Conservation (phyloP, 2,329 filamentous ascomycete species). For the Ceratocystis colombiana region DNA sequence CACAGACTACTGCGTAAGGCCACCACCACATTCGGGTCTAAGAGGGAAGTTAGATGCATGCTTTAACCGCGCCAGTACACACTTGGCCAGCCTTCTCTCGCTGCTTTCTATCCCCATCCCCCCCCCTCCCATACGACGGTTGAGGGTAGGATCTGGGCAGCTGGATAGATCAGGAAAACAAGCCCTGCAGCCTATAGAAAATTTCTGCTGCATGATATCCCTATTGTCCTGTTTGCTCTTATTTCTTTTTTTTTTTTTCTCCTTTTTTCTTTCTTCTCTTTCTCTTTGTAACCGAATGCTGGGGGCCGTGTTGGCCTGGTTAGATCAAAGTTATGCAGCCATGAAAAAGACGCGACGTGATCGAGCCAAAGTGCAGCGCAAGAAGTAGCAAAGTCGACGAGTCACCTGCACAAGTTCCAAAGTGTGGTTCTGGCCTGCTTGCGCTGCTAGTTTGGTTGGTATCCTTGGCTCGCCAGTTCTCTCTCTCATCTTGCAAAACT, state of each 20-base stretch:
- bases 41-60: slow-evolving; percentile 1
- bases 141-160: too few species aligned
- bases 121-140: too few species aligned
- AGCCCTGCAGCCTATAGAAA: background rate
- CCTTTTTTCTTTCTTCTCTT: background rate
- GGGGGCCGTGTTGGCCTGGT: background rate
- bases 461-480: background rate
- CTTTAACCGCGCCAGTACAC: background rate
- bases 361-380: background rate
- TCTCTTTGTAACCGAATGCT: background rate
- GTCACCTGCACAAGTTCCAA: background rate
- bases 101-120: too few species aligned
- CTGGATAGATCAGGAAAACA: background rate
- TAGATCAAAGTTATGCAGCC: background rate
- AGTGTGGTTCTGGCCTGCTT: background rate
- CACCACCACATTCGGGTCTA: background rate
- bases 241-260: background rate
- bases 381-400: background rate
- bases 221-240: background rate
- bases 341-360: background rate
- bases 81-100: too few species aligned
- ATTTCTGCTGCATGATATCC: background rate
- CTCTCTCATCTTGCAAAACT: background rate
- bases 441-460: background rate
- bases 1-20: background rate